phyloP scores from a whole-genome alignment of 2,329 filamentous ascomycete species.

The Ceratocystis cubensis region DNA sequence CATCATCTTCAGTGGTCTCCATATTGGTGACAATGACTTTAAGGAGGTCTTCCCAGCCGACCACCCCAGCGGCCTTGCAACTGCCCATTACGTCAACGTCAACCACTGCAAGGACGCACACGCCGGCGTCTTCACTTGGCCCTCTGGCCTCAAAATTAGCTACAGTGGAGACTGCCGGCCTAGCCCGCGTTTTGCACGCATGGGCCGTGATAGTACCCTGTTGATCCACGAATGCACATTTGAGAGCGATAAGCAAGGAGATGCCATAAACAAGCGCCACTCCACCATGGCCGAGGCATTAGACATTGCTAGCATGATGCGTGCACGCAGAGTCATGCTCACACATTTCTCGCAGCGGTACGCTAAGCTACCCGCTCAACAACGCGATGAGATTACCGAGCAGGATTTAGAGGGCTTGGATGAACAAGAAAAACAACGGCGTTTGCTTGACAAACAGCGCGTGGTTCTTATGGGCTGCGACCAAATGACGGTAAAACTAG shows the following conservation, averaged over 20 bases:
- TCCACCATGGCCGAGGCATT: constrained; percentile 80
- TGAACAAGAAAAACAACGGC: constrained; percentile 25
- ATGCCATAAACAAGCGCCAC: constrained; percentile 81
- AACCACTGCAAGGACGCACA: constrained; percentile 68
- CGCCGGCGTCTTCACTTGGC: constrained; percentile 66
- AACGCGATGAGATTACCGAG: constrained; percentile 37
- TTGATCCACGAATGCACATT: constrained; percentile 95
- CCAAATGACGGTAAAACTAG: constrained; percentile 60
- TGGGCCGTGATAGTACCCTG: constrained; percentile 65
- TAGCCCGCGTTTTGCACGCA: constrained; percentile 51
- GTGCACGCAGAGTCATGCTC: constrained; percentile 64
- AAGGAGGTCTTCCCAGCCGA: constrained; percentile 29
- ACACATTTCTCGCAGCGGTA: constrained; percentile 96
- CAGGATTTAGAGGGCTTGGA: constrained; percentile 25
- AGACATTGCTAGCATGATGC: constrained; percentile 62
- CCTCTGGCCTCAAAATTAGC: constrained; percentile 69
- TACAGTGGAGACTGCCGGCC: constrained; percentile 94
- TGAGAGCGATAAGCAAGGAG: constrained; percentile 65
- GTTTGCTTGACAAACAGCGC: constrained; percentile 35
- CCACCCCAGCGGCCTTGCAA: constrained; percentile 46
- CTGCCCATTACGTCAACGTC: constrained; percentile 56
- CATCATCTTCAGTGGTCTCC: constrained; percentile 28
- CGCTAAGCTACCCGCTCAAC: constrained; percentile 53
- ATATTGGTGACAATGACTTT: constrained; percentile 23
- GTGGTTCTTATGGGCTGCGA: constrained; percentile 65